phyloP scores from a whole-genome alignment of 805 yeast genomes.

The Candida taoyuanica region DNA sequence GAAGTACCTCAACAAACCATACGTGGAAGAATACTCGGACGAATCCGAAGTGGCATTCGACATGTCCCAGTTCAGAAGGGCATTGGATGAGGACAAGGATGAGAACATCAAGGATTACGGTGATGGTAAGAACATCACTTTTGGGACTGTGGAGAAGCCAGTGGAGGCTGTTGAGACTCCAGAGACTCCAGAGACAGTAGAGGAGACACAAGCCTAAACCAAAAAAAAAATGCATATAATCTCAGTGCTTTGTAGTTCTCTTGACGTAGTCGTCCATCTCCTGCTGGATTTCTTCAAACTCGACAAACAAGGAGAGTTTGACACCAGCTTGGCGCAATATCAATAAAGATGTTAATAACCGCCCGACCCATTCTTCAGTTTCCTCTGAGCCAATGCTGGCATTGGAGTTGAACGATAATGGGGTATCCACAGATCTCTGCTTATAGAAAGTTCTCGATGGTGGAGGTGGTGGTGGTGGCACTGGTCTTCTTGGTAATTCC shows the following conservation, averaged over 20 bases:
- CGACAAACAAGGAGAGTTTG: conserved; percentile 15
- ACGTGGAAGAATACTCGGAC: conserved; percentile 43
- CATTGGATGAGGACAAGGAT: conserved; percentile 30
- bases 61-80: conserved; percentile 37
- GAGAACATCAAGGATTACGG: conserved; percentile 30
- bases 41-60: conserved; percentile 37
- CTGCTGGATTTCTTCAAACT: conserved; percentile 23
- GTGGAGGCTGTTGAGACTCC: conserved; percentile 29
- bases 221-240: too few relatives aligned
- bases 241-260: background rate
- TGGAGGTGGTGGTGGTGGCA: conserved; percentile 30
- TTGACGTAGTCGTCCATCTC: conserved; percentile 19
- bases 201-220: too few relatives aligned
- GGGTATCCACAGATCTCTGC: conserved; percentile 18
- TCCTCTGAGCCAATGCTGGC: conserved; percentile 38
- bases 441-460: conserved; percentile 5
- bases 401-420: conserved; percentile 9
- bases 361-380: conserved; percentile 51
- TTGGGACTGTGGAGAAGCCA: conserved; percentile 25
- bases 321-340: conserved; percentile 19
- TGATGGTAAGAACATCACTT: conserved; percentile 44
- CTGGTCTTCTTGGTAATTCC: conserved; percentile 19
- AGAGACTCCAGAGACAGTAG: conserved; percentile 4
- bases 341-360: conserved; percentile 35
- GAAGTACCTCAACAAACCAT: conserved; percentile 52